Conservation (phyloP, 305 asterid species). For the Fraxinus floribunda region DNA sequence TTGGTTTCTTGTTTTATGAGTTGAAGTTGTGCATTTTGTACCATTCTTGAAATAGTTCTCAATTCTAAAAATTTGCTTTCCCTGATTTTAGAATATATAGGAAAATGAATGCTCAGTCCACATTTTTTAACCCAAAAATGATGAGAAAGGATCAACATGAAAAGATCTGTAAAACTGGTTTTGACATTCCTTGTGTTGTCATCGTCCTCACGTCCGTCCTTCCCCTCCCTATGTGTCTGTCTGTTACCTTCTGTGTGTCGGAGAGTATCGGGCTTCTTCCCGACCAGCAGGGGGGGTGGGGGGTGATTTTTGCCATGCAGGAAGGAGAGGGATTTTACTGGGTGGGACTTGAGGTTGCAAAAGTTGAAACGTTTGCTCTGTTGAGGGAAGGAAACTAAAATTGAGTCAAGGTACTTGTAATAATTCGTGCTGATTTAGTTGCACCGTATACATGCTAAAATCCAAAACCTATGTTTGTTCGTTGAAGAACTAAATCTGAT, state of each 20-base stretch:
- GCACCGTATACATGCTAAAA: not conserved
- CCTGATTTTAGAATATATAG: not conserved
- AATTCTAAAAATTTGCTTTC: not conserved
- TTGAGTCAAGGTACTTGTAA: not conserved
- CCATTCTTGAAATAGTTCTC: not conserved
- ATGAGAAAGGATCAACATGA: not conserved
- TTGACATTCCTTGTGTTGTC: not conserved
- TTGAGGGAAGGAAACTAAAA: not conserved
- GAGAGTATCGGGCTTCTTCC: not conserved
- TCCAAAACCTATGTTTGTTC: not conserved
- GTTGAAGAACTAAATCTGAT: not conserved
- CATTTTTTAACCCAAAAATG: not conserved
- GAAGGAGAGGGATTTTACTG: not conserved
- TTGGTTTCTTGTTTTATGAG: slow-evolving; percentile 23
- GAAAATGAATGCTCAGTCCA: not conserved
- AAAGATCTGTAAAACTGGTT: not conserved
- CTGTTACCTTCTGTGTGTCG: not conserved
- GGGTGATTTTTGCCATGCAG: not conserved
- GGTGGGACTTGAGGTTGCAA: not conserved
- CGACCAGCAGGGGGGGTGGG: not conserved
- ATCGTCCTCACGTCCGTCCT: not conserved
- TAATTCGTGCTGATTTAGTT: not conserved
- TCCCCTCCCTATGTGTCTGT: not conserved
- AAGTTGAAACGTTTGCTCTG: not conserved
- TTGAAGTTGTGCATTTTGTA: slow-evolving; percentile 19